Evolutionary conservation across 306 rosid species (phyloP).

Genomic region (Pyrus bretschneideri): DNA sequence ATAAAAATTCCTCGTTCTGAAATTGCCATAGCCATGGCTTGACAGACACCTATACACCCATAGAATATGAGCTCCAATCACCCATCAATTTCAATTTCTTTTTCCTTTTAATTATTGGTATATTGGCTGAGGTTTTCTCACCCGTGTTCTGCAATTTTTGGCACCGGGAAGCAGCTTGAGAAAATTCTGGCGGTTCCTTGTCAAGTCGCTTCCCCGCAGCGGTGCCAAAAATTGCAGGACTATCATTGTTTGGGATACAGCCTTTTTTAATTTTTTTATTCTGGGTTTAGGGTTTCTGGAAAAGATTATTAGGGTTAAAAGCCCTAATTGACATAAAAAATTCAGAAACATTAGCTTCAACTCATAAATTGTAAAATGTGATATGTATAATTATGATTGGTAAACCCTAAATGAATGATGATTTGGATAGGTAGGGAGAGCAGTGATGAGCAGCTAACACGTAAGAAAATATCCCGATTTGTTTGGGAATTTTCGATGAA

Average conservation of each 20-base stretch:
- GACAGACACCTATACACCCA: constrained; percentile 99
- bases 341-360: constrained; percentile 18
- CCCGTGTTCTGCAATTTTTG: background rate
- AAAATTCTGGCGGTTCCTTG: background rate
- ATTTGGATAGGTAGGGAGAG: background rate
- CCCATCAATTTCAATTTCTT: background rate
- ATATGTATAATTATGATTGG: too few species aligned
- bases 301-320: constrained; percentile 33
- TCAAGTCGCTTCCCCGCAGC: background rate
- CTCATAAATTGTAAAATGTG: background rate
- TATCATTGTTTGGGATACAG: background rate
- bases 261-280: background rate
- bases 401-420: too few species aligned
- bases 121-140: too few species aligned
- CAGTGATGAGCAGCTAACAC: constrained; percentile 7
- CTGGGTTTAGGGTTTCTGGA: background rate
- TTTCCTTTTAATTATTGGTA: background rate
- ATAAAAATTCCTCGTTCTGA: constrained; percentile 99
- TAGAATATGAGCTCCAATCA: constrained; percentile 83
- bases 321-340: constrained; percentile 26
- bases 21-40: constrained; percentile 70
- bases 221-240: background rate
- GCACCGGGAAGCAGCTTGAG: background rate
- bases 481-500: background rate
- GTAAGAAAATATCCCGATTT: background rate